Evolutionary conservation across 257 asterid species (phyloP).

Genomic region (Anisodus acutangulus): DNA sequence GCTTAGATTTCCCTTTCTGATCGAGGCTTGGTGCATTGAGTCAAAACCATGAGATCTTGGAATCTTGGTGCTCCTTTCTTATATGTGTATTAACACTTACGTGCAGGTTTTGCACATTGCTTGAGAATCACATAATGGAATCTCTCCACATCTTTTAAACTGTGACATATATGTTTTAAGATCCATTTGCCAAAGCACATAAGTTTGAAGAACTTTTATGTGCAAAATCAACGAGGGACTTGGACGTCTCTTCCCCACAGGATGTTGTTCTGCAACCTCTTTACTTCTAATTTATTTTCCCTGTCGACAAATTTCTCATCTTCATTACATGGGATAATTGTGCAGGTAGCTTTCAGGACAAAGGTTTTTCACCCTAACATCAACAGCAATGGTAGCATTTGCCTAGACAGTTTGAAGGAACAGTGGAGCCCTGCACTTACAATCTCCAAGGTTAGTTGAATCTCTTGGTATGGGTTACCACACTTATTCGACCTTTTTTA

Average conservation of each 20-base stretch:
- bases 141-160: background rate
- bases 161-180: background rate
- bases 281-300: background rate
- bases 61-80: background rate
- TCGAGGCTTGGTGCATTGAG: constrained; percentile 3
- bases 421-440: constrained; percentile 31
- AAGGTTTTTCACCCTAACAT: constrained; percentile 29
- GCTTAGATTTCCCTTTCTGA: constrained; percentile 8
- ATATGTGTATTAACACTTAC: background rate
- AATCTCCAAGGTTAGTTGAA: constrained; percentile 24
- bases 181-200: background rate
- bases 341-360: constrained; percentile 28
- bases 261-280: background rate
- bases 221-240: background rate
- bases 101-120: background rate
- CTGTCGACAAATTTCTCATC: background rate
- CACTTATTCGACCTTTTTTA: background rate
- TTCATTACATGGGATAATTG: background rate
- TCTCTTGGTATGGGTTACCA: background rate
- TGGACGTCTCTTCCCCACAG: too few relatives aligned
- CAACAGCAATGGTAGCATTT: constrained; percentile 26
- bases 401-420: constrained; percentile 30
- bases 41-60: background rate
- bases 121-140: background rate
- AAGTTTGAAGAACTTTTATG: background rate